Evolutionary conservation across 352 stramenopile species (phyloP).

Genomic region (Phytophthora aleatoria): DNA sequence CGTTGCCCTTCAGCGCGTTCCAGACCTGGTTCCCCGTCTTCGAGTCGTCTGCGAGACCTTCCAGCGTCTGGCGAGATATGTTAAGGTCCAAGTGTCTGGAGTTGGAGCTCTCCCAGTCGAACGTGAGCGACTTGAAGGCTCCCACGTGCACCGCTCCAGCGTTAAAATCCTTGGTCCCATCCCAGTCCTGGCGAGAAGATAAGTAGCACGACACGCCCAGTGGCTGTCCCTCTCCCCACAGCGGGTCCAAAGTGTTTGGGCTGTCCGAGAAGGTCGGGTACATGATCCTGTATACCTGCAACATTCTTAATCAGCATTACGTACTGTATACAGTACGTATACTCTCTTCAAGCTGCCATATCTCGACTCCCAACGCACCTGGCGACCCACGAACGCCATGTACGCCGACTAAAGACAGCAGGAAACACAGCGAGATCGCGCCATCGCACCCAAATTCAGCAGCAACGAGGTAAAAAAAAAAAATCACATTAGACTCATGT

Average conservation of each 20-base stretch:
- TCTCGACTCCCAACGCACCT: conserved; percentile 35
- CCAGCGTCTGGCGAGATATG: conserved; percentile 40
- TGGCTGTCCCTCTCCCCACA: conserved; percentile 67
- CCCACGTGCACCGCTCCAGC: conserved; percentile 46
- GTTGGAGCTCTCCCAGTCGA: conserved; percentile 71
- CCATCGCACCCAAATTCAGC: background rate
- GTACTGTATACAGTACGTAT: conserved; percentile 6
- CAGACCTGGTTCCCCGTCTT: conserved; percentile 33
- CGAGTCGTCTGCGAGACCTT: conserved; percentile 14
- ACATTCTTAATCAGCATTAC: background rate
- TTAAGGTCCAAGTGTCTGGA: conserved; percentile 55
- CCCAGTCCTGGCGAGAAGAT: conserved; percentile 53
- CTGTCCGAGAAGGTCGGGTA: conserved; percentile 61
- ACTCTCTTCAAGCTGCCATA: conserved; percentile 1
- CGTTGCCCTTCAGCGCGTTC: conserved; percentile 51
- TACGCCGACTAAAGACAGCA: conserved; percentile 47
- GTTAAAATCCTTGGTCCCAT: conserved; percentile 44
- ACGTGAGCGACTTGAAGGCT: conserved; percentile 59
- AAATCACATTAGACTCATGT: background rate
- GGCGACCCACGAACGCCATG: conserved; percentile 57
- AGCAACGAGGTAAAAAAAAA: conserved; percentile 1
- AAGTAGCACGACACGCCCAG: conserved; percentile 67
- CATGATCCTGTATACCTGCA: conserved; percentile 76
- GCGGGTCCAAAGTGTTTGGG: conserved; percentile 55
- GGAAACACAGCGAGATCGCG: background rate